These are phyloP conservation scores for Otatea glauca DNA, from an alignment of 176 grass and related monocot species.

Conservation along the genomic window DNA sequence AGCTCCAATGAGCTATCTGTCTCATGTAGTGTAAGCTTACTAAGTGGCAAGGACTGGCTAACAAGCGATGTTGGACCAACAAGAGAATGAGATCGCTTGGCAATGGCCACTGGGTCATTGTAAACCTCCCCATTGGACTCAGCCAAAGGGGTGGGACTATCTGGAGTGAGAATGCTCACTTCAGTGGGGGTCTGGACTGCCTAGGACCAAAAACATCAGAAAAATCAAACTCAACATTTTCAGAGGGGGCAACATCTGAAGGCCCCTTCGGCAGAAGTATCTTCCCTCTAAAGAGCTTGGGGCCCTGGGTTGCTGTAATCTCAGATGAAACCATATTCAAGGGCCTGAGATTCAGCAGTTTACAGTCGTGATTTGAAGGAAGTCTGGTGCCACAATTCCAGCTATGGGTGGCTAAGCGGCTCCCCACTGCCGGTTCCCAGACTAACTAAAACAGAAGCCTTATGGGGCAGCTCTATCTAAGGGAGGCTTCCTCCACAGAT, in stretches of 20 bases:
- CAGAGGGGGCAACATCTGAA: constrained; percentile 74
- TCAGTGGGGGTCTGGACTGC: constrained; percentile 62
- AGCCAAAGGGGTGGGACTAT: constrained; percentile 52
- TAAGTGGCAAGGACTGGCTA: constrained; percentile 73
- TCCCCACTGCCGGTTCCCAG: constrained; percentile 35
- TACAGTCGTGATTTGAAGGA: not conserved
- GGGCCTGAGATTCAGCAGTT: constrained; percentile 32
- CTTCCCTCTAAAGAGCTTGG: constrained; percentile 62
- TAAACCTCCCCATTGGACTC: constrained; percentile 72
- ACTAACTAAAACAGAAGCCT: constrained; percentile 49
- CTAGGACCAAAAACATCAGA: constrained; percentile 89
- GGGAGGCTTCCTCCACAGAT: constrained; percentile 57
- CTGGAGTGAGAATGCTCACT: constrained; percentile 57
- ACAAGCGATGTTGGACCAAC: constrained; percentile 83
- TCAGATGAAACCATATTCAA: constrained; percentile 85
- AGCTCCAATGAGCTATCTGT: constrained; percentile 68
- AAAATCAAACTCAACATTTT: constrained; percentile 93
- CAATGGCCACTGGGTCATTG: constrained; percentile 75
- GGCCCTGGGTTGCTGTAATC: constrained; percentile 50
- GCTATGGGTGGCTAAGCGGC: constrained; percentile 10
- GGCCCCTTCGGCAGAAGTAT: constrained; percentile 81
- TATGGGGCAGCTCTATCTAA: constrained; percentile 47
- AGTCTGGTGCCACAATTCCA: constrained; percentile 35
- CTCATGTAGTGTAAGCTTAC: constrained; percentile 70
- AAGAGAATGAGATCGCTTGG: constrained; percentile 90